Evolutionary conservation across 192 early-diverging fungal genomes (phyloP).

Genomic region (Obelidium mucronatum): DNA sequence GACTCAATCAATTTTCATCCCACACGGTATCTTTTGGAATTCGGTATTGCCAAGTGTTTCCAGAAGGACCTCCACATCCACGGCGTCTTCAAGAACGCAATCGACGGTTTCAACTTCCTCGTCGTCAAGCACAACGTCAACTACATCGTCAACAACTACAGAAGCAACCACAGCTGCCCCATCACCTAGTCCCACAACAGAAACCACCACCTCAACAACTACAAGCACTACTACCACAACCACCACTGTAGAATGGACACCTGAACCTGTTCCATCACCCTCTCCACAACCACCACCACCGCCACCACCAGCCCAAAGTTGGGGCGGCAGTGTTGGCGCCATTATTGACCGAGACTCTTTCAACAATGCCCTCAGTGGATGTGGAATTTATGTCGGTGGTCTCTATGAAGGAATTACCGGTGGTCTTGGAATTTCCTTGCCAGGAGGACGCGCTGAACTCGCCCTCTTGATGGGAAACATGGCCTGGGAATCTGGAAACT

Average conservation of each 20-base stretch:
- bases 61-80: neutral
- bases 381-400: neutral
- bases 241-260: too few species aligned
- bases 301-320: neutral
- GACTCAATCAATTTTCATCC: too few species aligned
- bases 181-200: neutral
- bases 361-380: neutral
- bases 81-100: neutral
- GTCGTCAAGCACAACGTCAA: too few species aligned
- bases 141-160: too few species aligned
- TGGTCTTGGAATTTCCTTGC: neutral
- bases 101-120: too few species aligned
- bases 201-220: neutral
- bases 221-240: neutral
- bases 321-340: neutral
- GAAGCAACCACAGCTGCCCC: too few species aligned
- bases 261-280: too few species aligned
- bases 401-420: neutral
- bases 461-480: constrained; percentile 5
- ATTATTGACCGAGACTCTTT: neutral
- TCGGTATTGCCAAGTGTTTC: too few species aligned
- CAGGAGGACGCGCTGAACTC: neutral
- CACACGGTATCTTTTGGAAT: neutral
- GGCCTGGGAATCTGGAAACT: neutral
- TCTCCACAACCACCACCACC: neutral